phyloP scores from a whole-genome alignment of 139 green algal species.

The Chlorella sp. region DNA sequence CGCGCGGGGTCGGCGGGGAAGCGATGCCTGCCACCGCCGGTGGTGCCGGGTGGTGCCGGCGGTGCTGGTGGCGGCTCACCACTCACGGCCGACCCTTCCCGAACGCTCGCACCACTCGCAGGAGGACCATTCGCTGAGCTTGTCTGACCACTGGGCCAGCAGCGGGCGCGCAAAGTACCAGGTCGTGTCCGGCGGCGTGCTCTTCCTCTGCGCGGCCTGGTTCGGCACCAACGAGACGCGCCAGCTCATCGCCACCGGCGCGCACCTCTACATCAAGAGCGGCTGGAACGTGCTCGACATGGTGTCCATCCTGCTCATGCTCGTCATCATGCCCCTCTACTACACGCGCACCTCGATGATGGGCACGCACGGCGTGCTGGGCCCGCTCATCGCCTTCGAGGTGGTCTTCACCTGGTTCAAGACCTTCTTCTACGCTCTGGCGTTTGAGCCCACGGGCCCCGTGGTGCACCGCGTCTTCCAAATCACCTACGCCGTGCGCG shows the following conservation, averaged over 20 bases:
- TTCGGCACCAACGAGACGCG: constrained; percentile 29
- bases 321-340: constrained; percentile 21
- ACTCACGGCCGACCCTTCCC: too few relatives aligned
- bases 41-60: too few relatives aligned
- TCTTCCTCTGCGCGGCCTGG: constrained; percentile 28
- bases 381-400: constrained; percentile 24
- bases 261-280: constrained; percentile 20
- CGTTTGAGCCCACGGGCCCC: constrained; percentile 33
- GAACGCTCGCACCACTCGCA: neutral
- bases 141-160: constrained; percentile 19
- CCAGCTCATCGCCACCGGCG: constrained; percentile 29
- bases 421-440: constrained; percentile 35
- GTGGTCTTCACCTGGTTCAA: constrained; percentile 20
- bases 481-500: constrained; percentile 8
- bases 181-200: constrained; percentile 22
- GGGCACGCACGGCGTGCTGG: constrained; percentile 5
- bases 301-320: constrained; percentile 22
- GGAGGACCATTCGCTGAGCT: constrained; percentile 20
- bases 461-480: constrained; percentile 37
- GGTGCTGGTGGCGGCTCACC: too few relatives aligned
- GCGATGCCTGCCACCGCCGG: too few relatives aligned
- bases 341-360: neutral
- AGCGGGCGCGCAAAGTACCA: constrained; percentile 5
- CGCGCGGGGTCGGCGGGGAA: too few relatives aligned
- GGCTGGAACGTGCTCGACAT: constrained; percentile 32